phyloP scores from a whole-genome alignment of 2,329 filamentous ascomycete genomes.

The Fusarium falciforme region DNA sequence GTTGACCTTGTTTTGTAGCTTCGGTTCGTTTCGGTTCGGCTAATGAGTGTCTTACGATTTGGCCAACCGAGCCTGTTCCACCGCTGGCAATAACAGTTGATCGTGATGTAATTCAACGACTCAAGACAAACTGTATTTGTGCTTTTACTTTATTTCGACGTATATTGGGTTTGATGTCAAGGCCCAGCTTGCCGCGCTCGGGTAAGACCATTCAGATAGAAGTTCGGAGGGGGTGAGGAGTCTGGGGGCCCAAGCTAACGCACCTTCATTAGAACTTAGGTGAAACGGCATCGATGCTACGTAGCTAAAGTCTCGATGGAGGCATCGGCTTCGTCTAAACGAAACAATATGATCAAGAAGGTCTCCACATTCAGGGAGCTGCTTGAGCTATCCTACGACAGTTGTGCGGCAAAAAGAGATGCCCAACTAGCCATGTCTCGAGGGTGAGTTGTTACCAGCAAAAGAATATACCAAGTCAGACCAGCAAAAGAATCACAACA shows the following conservation, averaged over 20 bases:
- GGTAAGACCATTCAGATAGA: not conserved
- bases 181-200: not conserved
- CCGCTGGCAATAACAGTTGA: no score
- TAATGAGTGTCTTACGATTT: not conserved
- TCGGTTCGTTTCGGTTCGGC: conserved; percentile 3
- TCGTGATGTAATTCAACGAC: not conserved
- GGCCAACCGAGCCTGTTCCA: not conserved
- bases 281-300: not conserved
- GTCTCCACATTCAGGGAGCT: not conserved
- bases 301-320: not conserved
- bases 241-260: not conserved
- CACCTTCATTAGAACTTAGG: not conserved
- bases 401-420: not conserved
- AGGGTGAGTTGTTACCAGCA: not conserved
- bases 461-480: not conserved
- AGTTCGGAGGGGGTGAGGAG: not conserved
- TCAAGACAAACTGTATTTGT: not conserved
- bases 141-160: not conserved
- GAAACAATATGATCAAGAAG: not conserved
- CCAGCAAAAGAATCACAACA: not conserved
- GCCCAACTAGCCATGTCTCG: not conserved
- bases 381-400: not conserved
- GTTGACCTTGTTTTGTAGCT: not conserved
- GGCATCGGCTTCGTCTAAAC: not conserved
- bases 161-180: not conserved